Conservation (phyloP, 345 rosid genomes). For the Moricandia arvensis region DNA sequence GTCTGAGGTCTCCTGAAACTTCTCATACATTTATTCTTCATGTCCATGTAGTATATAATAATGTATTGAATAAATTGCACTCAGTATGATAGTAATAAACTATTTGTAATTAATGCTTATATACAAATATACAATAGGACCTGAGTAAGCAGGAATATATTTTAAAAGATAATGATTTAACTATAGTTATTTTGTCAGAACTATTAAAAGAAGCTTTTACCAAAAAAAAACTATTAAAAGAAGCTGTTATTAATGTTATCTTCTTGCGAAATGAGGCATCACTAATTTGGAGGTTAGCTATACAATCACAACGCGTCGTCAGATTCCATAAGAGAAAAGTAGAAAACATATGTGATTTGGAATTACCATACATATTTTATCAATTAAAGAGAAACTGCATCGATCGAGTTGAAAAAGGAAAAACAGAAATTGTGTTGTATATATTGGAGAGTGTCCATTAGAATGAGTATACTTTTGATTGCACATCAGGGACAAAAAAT, state of each 20-base stretch:
- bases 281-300: conserved; percentile 26
- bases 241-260: not conserved
- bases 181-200: not conserved
- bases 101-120: not conserved
- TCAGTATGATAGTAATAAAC: not conserved
- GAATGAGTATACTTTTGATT: too few species aligned
- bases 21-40: conserved; percentile 10
- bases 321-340: not conserved
- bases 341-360: not conserved
- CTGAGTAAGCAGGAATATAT: not conserved
- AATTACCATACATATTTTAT: not conserved
- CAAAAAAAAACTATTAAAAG: not conserved
- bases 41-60: not conserved
- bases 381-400: not conserved
- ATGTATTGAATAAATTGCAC: not conserved
- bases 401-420: not conserved
- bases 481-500: too few species aligned
- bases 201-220: not conserved
- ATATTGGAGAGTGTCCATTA: too few species aligned
- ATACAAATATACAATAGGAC: not conserved
- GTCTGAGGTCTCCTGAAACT: conserved; percentile 19
- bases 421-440: not conserved
- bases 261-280: not conserved
- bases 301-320: not conserved
- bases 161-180: not conserved